Evolutionary conservation across 345 rosid species (phyloP), one percentile per base, ranked within the genome.

Genomic region (Eucalyptus curtisii): DNA sequence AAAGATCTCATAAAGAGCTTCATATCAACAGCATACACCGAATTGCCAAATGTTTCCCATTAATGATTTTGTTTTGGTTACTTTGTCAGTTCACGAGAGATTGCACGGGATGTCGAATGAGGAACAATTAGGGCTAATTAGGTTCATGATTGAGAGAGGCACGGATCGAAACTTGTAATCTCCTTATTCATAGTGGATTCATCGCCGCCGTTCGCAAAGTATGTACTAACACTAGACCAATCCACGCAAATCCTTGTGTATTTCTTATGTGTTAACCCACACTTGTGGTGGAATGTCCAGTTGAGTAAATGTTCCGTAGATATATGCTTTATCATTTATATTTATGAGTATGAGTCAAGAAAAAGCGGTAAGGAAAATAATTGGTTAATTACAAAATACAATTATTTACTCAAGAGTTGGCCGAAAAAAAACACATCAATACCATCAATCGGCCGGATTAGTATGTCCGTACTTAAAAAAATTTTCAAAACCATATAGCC

Each of bases 201-300:
- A 59, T 59, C 7, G 3, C n/a, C 0, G 4, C 31, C 0, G 2
- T 59, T 27, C 0, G 7, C n/a, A 5, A 12, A 59, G 66, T 59
- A 27, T 5, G 31, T 59, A 25, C 15, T 27, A 12, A 59, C 15
- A 1, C 31, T 59, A 5, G 31, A 25, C 7, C 1, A 0, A 59
- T 59, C 31, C 66, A 57, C 2, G 0, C n/a, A 12, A 10, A 25
- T 57, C 7, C 66, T 59, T 59, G 2, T 25, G 1, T 25, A 31
- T 59, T 59, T 59, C 7, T 59, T 59, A 7, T 59, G 2, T 59
- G 31, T 59, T 59, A 59, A 59, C 31, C 25, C 66, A 5, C 2
- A 2, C 66, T 0, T 59, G 0, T 25, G n/a, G 15, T 0, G 7
- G 66, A 59, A 10, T 25, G 7, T 27, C 66, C 15, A 27, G 1